Conservation (phyloP, 805 yeast species). For the Ogataea nitratoaversa region DNA sequence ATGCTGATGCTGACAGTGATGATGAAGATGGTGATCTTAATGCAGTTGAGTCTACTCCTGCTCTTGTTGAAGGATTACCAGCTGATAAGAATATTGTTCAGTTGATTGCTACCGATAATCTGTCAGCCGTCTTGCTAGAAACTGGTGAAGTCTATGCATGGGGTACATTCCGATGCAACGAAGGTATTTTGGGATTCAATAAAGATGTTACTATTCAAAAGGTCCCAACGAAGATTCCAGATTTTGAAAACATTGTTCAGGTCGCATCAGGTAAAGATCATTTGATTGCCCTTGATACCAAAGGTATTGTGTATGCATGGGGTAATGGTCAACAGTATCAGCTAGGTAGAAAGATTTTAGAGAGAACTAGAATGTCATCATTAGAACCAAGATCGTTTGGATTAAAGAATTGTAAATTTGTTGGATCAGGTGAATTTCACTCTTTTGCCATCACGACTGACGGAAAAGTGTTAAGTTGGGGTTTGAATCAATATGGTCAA, state of each 20-base stretch:
- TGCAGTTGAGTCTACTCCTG: constrained; percentile 87
- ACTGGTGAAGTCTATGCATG: constrained; percentile 92
- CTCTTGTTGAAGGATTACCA: constrained; percentile 64
- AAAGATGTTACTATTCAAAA: constrained; percentile 60
- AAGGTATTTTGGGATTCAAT: constrained; percentile 83
- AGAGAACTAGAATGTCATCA: constrained; percentile 67
- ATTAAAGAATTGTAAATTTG: constrained; percentile 66
- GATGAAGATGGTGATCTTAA: constrained; percentile 84
- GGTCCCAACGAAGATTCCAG: constrained; percentile 59
- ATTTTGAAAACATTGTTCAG: constrained; percentile 67
- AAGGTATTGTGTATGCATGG: constrained; percentile 93
- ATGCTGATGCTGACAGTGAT: constrained; percentile 57
- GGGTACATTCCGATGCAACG: constrained; percentile 96
- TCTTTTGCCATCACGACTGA: constrained; percentile 83
- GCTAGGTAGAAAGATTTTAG: constrained; percentile 81
- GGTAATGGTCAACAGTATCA: constrained; percentile 95
- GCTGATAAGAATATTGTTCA: constrained; percentile 59
- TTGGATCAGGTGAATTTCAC: constrained; percentile 94
- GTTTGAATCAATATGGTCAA: constrained; percentile 94
- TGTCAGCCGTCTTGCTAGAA: constrained; percentile 73
- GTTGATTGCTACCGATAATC: constrained; percentile 87
- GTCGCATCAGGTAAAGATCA: constrained; percentile 94
- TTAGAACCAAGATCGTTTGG: constrained; percentile 83
- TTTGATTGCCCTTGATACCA: constrained; percentile 72
- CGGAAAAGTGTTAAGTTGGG: constrained; percentile 83